Evolutionary conservation across 176 grass and related monocot genomes (phyloP), one percentile per base, ranked within the genome.

Genomic region (Carex parvula): DNA sequence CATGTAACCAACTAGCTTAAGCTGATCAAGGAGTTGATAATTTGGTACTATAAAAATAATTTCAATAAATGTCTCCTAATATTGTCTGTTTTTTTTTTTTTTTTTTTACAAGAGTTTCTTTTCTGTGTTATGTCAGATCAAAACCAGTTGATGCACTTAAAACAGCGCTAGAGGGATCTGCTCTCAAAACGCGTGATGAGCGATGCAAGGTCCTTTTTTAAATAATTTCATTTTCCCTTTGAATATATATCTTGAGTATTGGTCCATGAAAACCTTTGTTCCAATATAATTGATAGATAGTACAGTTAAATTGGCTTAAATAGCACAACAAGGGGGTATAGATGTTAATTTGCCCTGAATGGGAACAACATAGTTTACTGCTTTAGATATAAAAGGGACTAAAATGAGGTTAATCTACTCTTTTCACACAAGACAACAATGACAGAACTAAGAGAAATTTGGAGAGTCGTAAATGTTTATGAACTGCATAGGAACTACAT

Each of bases 131-230:
- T 83, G 14, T 79, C 87, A 99, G 96, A 89, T 99, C 96, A 10
- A 99, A 92, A 84, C 93, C 96, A 21, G 91, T 99, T 82, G 96
- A 95, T 54, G 93, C 91, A n/a, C 85, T 99, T 3, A 99, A 95
- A 87, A 95, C 96, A n/a, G 96, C 91, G 9, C 90, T 95, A 29
- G 96, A 99, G 86, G 96, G 93, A 18, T 93, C 91, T 16, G 85
- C 89, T 22, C 88, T 99, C 70, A 99, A 99, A 89, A 99, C 88
- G 70, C 93, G 80, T n/a, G 96, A 99, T 84, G 93, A 99, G 84
- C 87, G 96, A 73, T 99, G 96, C 96, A 95, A 94, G 93, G 96
- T 99, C 80, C 10, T 8, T 8, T 53, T 71, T 12, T 56, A 42
- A 84, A 50, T 3, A 66, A 20, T 18, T 58, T 32, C 12, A 3